Conservation (phyloP, 768 basidiomycete species). For the Pleurotus eryngii region DNA sequence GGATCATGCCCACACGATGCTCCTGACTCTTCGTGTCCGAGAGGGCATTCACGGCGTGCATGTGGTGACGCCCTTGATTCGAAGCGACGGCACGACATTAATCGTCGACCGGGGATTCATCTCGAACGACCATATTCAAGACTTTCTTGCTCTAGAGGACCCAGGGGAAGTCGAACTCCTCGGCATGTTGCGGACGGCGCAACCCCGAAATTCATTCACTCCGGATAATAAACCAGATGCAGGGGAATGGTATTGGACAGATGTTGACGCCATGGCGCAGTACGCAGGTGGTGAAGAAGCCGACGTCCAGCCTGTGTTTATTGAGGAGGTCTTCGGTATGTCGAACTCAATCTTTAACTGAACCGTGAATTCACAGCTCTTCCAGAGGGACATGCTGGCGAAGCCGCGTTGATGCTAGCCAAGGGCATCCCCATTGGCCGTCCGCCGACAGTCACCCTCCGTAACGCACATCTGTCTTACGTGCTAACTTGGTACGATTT, state of each 20-base stretch:
- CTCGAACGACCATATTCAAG: slow-evolving; percentile 41
- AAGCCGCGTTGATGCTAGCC: slow-evolving; percentile 52
- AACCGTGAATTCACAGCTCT: background rate
- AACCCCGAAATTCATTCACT: slow-evolving; percentile 74
- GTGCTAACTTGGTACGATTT: slow-evolving; percentile 83
- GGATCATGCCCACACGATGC: slow-evolving; percentile 74
- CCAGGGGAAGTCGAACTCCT: slow-evolving; percentile 65
- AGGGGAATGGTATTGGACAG: slow-evolving; percentile 91
- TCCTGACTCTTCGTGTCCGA: slow-evolving; percentile 82
- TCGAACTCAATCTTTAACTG: background rate
- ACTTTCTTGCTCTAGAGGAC: slow-evolving; percentile 31
- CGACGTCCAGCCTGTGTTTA: slow-evolving; percentile 80
- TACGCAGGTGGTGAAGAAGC: slow-evolving; percentile 69
- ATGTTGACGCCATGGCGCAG: slow-evolving; percentile 77
- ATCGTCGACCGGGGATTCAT: slow-evolving; percentile 94
- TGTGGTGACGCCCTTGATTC: slow-evolving; percentile 81
- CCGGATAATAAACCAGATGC: slow-evolving; percentile 81
- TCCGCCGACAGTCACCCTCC: slow-evolving; percentile 75
- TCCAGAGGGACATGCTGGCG: slow-evolving; percentile 82
- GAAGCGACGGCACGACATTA: slow-evolving; percentile 78
- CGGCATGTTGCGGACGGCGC: slow-evolving; percentile 84
- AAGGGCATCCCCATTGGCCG: slow-evolving; percentile 87
- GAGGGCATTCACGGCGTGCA: slow-evolving; percentile 89
- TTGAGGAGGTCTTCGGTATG: slow-evolving; percentile 91
- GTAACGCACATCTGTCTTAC: slow-evolving; percentile 94